Conservation (phyloP, 805 yeast genomes). For the Yamadazyma philogaea region DNA sequence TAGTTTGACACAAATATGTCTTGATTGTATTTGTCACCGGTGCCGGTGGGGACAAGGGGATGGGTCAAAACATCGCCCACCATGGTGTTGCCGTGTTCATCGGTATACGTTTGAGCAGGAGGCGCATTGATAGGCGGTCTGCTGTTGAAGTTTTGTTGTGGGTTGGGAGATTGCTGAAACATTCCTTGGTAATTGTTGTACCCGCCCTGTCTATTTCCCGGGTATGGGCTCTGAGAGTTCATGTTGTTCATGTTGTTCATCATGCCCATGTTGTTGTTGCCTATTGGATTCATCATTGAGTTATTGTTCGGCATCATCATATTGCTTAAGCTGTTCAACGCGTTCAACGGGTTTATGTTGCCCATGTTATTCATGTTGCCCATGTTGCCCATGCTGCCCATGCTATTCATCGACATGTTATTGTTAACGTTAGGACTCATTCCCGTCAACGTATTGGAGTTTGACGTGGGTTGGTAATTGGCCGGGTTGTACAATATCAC, state of each 20-base stretch:
- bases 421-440: conserved; percentile 6
- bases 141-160: conserved; percentile 7
- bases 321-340: conserved; percentile 15
- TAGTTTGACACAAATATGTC: conserved; percentile 74
- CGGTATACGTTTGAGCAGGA: conserved; percentile 36
- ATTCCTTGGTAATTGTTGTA: conserved; percentile 6
- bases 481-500: conserved; percentile 60
- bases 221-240: conserved; percentile 9
- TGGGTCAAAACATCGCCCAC: conserved; percentile 43
- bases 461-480: conserved; percentile 24
- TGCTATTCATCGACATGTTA: conserved; percentile 9
- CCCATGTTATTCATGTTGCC: conserved; percentile 21
- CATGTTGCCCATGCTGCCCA: conserved; percentile 13
- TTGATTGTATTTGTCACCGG: conserved; percentile 56
- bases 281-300: conserved; percentile 4
- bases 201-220: conserved; percentile 23
- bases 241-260: conserved; percentile 4
- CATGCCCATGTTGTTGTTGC: background rate
- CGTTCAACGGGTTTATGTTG: conserved; percentile 18
- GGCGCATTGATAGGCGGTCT: conserved; percentile 26
- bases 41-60: conserved; percentile 32
- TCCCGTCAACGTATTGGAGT: conserved; percentile 12
- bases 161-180: conserved; percentile 5
- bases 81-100: conserved; percentile 43
- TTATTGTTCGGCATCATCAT: conserved; percentile 15